Evolutionary conservation across 495 filamentous ascomycete genomes (phyloP).

Genomic region (Aspergillus indologenus): DNA sequence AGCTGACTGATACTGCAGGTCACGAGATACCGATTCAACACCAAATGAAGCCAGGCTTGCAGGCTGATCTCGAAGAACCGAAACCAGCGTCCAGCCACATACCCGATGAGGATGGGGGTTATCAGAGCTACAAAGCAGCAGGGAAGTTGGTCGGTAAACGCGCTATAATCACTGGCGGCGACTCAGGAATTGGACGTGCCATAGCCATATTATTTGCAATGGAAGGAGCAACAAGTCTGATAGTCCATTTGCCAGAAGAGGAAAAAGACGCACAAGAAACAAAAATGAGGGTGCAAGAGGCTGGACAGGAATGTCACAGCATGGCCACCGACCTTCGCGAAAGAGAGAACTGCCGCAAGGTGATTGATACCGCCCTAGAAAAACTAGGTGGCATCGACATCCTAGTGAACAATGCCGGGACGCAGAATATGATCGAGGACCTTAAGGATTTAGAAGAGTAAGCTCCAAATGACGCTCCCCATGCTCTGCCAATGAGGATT

Average conservation of each 20-base stretch:
- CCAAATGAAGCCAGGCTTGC: conserved; percentile 65
- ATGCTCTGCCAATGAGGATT: no score
- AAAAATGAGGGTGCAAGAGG: conserved; percentile 60
- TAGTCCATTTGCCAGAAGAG: conserved; percentile 73
- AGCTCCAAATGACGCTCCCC: no score
- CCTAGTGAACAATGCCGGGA: conserved; percentile 77
- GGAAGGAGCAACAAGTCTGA: conserved; percentile 75
- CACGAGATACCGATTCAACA: conserved; percentile 66
- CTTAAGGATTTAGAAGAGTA: conserved; percentile 72
- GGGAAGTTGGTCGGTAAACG: conserved; percentile 73
- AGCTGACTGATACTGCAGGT: conserved; percentile 39
- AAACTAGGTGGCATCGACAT: conserved; percentile 70
- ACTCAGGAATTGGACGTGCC: conserved; percentile 78
- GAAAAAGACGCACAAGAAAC: conserved; percentile 76
- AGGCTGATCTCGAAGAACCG: conserved; percentile 60
- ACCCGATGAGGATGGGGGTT: conserved; percentile 66
- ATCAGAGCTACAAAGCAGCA: conserved; percentile 73
- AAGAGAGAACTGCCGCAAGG: conserved; percentile 64
- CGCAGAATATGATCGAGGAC: conserved; percentile 69
- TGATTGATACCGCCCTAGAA: conserved; percentile 62
- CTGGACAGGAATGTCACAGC: conserved; percentile 60
- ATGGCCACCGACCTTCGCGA: conserved; percentile 59
- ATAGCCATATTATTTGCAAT: conserved; percentile 76
- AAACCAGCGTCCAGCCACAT: conserved; percentile 63
- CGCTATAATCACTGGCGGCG: conserved; percentile 79